Percentiles rank a stretch among this genome's conserved stretches.
These are phyloP conservation scores for Hondaea fermentalgiana DNA, from an alignment of 108 stramenopile species.

Conservation along the genomic window DNA sequence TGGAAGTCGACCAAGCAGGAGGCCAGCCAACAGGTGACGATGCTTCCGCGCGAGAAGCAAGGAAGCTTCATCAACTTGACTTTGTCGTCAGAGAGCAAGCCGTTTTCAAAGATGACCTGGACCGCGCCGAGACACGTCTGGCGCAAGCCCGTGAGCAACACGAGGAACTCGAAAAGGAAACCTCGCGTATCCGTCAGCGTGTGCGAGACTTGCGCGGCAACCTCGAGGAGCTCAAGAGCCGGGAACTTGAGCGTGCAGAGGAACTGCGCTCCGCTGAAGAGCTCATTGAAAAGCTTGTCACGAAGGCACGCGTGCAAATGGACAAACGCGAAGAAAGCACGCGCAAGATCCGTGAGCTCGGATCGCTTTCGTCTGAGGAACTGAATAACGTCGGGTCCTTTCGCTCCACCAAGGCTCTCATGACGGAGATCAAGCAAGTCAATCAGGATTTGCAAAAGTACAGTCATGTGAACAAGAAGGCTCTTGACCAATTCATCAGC, in stretches of 20 bases:
- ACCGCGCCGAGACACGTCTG: not conserved
- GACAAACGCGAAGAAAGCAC: not conserved
- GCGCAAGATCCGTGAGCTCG: not conserved
- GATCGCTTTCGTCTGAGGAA: constrained; percentile 1
- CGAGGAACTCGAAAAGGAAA: not conserved
- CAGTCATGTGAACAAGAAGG: constrained; percentile 98
- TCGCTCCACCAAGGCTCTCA: constrained; percentile 58
- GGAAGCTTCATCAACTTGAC: not conserved
- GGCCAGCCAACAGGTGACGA: not conserved
- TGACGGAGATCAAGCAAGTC: constrained; percentile 68
- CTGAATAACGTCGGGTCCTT: constrained; percentile 1
- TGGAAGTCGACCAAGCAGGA: not conserved
- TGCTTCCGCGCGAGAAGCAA: not conserved
- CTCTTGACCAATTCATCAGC: constrained; percentile 94
- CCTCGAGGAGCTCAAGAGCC: not conserved
- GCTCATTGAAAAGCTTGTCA: not conserved
- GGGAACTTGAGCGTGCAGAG: not conserved
- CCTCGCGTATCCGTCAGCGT: not conserved
- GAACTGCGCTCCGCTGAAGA: not conserved
- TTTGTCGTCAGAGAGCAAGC: not conserved
- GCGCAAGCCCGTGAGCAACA: not conserved
- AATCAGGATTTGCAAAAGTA: constrained; percentile 88
- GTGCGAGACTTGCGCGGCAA: not conserved
- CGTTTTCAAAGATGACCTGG: not conserved
- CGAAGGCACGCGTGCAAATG: not conserved